A percentile compares a stretch with the other conserved stretches of the same genome.
These are phyloP conservation scores for Nemania sp. DNA, from an alignment of 2,329 filamentous ascomycete species.

Conservation along the genomic window DNA sequence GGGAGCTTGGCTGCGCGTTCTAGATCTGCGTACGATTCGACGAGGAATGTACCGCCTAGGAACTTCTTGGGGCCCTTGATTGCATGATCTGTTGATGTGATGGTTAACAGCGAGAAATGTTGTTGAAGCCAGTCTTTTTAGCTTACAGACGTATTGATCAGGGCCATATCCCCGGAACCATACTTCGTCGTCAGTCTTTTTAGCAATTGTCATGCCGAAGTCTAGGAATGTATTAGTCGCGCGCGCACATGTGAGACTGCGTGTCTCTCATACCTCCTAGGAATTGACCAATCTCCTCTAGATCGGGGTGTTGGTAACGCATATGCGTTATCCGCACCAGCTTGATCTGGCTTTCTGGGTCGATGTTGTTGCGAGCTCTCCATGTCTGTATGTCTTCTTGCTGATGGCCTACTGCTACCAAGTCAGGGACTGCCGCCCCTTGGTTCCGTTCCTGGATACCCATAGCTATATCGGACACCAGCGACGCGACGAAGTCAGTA, in stretches of 20 bases:
- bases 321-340: constrained; percentile 23
- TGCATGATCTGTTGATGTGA: constrained; percentile 23
- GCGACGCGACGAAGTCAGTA: neutral
- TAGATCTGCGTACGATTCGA: constrained; percentile 22
- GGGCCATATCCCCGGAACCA: constrained; percentile 24
- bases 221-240: constrained; percentile 13
- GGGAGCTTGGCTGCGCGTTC: constrained; percentile 19
- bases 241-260: neutral
- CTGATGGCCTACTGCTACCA: constrained; percentile 19
- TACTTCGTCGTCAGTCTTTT: constrained; percentile 16
- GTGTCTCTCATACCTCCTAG: constrained; percentile 13
- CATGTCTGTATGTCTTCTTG: constrained; percentile 20
- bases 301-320: constrained; percentile 25
- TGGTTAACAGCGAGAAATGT: neutral
- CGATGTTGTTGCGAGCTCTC: constrained; percentile 24
- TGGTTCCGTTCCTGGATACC: constrained; percentile 15
- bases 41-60: constrained; percentile 20
- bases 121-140: neutral
- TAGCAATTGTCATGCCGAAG: constrained; percentile 22
- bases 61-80: constrained; percentile 23
- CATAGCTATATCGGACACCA: constrained; percentile 1
- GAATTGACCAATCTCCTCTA: constrained; percentile 20
- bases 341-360: constrained; percentile 16
- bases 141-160: constrained; percentile 26
- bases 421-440: constrained; percentile 20